Base-by-base conservation (phyloP, 345 rosid species). In the Arabidopsis arenosa region DNA sequence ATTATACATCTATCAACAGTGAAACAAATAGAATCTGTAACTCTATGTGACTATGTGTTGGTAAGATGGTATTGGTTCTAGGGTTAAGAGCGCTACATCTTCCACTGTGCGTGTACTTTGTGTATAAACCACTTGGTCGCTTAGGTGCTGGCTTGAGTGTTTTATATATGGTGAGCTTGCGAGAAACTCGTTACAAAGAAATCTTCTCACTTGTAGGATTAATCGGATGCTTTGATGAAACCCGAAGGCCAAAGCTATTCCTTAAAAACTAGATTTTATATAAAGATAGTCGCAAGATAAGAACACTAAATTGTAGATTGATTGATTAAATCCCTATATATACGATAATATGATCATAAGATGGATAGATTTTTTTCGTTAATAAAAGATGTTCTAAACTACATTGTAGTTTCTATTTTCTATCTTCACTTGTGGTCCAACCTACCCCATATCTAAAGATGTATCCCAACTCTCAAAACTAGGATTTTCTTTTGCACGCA, bases 401-500 rank as follows among this genome's bases (percentile, higher is more conserved):
- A 53, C 7, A 36, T 6, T 45, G 7, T 75, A 40, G 63, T 48
- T 48, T 40, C 6, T 44, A 15, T 52, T 47, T 48, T 7, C 26
- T 62, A 37, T 15, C 57, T 41, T 52, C 21, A 68, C 18, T 36
- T 61, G 64, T 76, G 74, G 75, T 68, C 69, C 79, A 68, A 43
- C 63, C 63, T 75, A 75, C 69, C 63, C 68, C 69, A 43, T 69
- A 6, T n/a, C 70, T 18, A 62, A 44, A 45, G 33, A 44, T 35
- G 17, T 44, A 62, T 37, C 18, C 33, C 33, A 55, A 44, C 59
- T 54, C 58, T 43, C 21, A 37, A 70, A 48, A 76, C 64, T 69
- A 40, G 10, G 71, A 63, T 77, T 55, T 70, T 56, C 47, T 63
- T 47, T 64, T 65, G 70, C 66, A 64, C 67, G 56, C 62, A 71